Conservation (phyloP, 2,329 filamentous ascomycete species). For the Xylaria digitata region DNA sequence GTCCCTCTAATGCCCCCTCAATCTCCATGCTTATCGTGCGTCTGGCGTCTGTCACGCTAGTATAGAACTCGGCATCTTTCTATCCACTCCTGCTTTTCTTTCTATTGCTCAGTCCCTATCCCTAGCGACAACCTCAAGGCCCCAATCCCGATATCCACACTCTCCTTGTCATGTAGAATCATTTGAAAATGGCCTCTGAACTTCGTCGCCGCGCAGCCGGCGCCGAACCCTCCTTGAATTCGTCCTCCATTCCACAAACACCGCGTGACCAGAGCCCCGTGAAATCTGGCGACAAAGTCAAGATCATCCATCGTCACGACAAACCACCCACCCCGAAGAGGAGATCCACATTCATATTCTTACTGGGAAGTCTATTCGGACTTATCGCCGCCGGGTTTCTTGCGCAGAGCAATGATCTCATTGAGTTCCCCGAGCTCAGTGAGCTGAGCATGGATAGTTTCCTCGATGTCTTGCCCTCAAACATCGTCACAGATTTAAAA, state of each 20-base stretch:
- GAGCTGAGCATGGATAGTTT: constrained; percentile 87
- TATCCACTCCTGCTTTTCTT: background rate
- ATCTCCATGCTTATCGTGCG: too few relatives aligned
- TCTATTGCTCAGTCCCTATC: background rate
- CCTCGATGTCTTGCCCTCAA: constrained; percentile 87
- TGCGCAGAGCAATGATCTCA: constrained; percentile 87
- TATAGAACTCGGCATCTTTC: too few relatives aligned
- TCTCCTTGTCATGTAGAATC: constrained; percentile 45
- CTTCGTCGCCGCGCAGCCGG: constrained; percentile 48
- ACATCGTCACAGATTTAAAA: constrained; percentile 84
- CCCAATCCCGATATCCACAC: background rate
- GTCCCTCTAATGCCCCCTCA: too few relatives aligned
- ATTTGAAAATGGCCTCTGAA: constrained; percentile 46
- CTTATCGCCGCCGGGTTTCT: constrained; percentile 91
- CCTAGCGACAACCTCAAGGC: background rate
- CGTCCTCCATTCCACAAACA: constrained; percentile 39
- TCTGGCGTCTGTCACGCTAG: too few relatives aligned
- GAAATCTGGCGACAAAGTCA: constrained; percentile 53
- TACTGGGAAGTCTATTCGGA: constrained; percentile 89
- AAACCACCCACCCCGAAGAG: constrained; percentile 71
- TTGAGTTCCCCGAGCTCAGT: constrained; percentile 76
- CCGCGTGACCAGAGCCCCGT: constrained; percentile 52
- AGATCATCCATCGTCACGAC: constrained; percentile 56
- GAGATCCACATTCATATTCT: constrained; percentile 83
- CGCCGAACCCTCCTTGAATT: constrained; percentile 47